Evolutionary conservation across 441 rosid species (phyloP), one percentile per base, ranked within the genome.

Genomic region (Corymbia citriodora): DNA sequence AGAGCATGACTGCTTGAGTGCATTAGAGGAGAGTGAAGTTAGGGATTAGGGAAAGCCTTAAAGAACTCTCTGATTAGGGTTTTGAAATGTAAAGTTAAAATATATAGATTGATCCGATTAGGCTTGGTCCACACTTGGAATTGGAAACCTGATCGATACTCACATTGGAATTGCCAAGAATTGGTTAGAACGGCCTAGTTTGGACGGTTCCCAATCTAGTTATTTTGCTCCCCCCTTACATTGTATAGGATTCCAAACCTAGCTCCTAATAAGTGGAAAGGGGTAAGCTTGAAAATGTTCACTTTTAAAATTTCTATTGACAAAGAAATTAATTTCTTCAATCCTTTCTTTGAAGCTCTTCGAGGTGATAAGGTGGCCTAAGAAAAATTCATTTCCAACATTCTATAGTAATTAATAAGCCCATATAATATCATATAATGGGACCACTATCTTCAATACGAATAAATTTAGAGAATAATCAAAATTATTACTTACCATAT

Each of bases 151-250:
- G 25, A 59, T 25, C 2, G 1, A 59, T 59, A 59, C 23, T 59
- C 27, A 23, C 63, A 57, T 10, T 7, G 7, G 16, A 27, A 61
- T n/a, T 14, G 2, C 25, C 3, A 0, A 61, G 2, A 61, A 27
- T 27, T 27, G 68, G 4, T 40, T 40, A 40, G 40, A 3, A 40
- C 5, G 40, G 40, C 3, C 31, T 1, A 11, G 16, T 61, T 61
- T 31, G 23, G 23, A 57, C 0, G 23, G 23, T 57, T 57, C 23
- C 61, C 0, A 57, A 1, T 2, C 12, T 1, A 2, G 12, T 55
- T 55, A 55, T 55, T 21, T 55, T 21, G 9, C 23, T 55, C 9
- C 61, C 61, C 27, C 61, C 1, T 0, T 9, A 5, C 61, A 25
- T 55, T 29, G 33, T 13, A 63, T 63, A 63, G n/a, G 70, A 63